Percentiles rank a stretch among this genome's conserved stretches.
Evolutionary conservation across 257 asterid genomes (phyloP).

Genomic region (Solanum peruvianum): DNA sequence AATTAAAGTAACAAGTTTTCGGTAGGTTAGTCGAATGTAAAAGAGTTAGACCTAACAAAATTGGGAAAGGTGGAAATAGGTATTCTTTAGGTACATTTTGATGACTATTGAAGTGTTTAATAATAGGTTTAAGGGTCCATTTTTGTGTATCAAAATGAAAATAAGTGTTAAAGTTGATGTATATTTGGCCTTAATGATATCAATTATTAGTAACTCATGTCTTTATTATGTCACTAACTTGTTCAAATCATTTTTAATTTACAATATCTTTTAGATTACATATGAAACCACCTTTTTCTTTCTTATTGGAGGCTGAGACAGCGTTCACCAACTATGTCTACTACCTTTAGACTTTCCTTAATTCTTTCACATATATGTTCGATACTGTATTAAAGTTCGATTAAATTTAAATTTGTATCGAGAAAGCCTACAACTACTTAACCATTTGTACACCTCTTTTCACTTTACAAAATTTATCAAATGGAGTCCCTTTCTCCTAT

Average conservation of each 20-base stretch:
- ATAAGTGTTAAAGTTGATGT: neutral
- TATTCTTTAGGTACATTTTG: neutral
- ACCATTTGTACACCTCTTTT: neutral
- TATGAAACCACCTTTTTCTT: neutral
- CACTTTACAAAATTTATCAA: neutral
- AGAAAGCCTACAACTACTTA: neutral
- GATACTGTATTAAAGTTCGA: neutral
- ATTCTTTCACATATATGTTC: neutral
- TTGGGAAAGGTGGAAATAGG: neutral
- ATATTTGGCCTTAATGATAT: neutral
- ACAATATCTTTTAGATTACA: neutral
- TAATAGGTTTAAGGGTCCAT: neutral
- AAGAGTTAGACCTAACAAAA: neutral
- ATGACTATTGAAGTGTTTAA: neutral
- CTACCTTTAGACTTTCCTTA: neutral
- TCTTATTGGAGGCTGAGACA: neutral
- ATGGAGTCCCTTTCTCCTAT: constrained; percentile 23
- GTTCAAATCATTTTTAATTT: neutral
- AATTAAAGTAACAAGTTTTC: neutral
- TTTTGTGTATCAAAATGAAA: neutral
- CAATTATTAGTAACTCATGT: neutral
- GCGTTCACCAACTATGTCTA: neutral
- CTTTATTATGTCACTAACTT: neutral
- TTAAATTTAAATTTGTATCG: neutral
- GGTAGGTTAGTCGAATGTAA: neutral